Percentiles rank a stretch among this genome's conserved stretches.
These are phyloP conservation scores for Heterotrichella gracilis DNA, from an alignment of 352 stramenopile species.

Conservation along the genomic window DNA sequence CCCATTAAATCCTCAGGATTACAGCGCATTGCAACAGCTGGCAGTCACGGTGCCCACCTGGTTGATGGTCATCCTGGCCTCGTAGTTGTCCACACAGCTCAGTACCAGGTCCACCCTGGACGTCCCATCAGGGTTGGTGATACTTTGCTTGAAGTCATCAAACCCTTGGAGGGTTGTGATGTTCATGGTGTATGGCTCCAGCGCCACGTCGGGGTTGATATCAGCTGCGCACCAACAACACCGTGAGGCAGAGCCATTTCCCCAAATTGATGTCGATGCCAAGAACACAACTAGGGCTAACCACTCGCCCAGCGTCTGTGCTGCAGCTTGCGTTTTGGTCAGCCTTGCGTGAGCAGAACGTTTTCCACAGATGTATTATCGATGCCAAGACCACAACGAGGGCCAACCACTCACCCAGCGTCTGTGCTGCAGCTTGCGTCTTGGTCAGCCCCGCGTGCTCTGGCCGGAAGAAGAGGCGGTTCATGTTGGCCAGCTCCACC, in stretches of 20 bases:
- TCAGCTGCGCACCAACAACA: too few species aligned
- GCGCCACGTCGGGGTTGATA: slow-evolving; percentile 49
- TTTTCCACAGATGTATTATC: too few species aligned
- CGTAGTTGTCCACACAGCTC: slow-evolving; percentile 53
- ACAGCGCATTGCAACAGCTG: too few species aligned
- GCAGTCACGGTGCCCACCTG: slow-evolving; percentile 46
- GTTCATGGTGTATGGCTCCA: slow-evolving; percentile 43
- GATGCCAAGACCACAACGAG: neutral
- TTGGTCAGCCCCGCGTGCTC: slow-evolving; percentile 46
- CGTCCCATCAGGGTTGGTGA: slow-evolving; percentile 29
- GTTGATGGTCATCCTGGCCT: slow-evolving; percentile 40
- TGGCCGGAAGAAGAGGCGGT: slow-evolving; percentile 47
- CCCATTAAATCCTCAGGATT: too few species aligned
- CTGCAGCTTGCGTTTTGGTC: slow-evolving; percentile 43
- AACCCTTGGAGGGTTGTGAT: slow-evolving; percentile 45
- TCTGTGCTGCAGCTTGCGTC: slow-evolving; percentile 41
- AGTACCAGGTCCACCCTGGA: slow-evolving; percentile 36
- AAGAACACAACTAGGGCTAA: slow-evolving; percentile 20
- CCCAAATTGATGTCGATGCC: neutral
- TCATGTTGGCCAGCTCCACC: slow-evolving; percentile 55
- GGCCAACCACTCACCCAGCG: slow-evolving; percentile 33
- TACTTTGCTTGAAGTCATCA: slow-evolving; percentile 36
- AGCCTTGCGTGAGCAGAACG: slow-evolving; percentile 39
- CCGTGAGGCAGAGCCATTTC: too few species aligned
- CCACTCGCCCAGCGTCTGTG: slow-evolving; percentile 42